These are phyloP conservation scores for Cladobotryum mycophilum DNA, from an alignment of 2,329 filamentous ascomycete species.

Conservation along the genomic window DNA sequence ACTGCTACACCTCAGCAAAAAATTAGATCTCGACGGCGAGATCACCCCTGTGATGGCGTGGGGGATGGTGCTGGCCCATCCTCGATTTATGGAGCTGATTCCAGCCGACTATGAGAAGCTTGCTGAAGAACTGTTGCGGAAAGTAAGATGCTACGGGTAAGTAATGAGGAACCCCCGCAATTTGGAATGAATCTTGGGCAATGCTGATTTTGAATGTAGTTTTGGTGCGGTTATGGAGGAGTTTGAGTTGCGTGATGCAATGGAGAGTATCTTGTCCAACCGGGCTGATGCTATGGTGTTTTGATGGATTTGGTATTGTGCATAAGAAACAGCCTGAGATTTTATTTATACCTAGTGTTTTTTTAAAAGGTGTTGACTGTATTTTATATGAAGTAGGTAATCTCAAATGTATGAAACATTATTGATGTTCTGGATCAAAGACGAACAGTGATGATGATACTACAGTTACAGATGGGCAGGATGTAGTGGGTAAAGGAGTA, in stretches of 20 bases:
- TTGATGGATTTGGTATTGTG: neutral
- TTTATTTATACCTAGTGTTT: neutral
- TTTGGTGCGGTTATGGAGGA: constrained; percentile 61
- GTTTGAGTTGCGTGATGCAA: constrained; percentile 68
- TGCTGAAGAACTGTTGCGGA: constrained; percentile 66
- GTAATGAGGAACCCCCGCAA: constrained; percentile 26
- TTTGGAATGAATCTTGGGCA: too few relatives aligned
- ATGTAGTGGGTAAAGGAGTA: too few relatives aligned
- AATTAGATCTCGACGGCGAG: constrained; percentile 77
- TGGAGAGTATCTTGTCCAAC: constrained; percentile 52
- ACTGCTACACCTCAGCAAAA: constrained; percentile 75
- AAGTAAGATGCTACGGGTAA: constrained; percentile 89
- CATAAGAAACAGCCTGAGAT: neutral
- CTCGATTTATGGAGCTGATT: constrained; percentile 59
- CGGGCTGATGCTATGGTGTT: constrained; percentile 14
- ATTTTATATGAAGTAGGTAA: too few relatives aligned
- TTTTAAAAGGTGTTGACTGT: neutral
- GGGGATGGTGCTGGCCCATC: constrained; percentile 70
- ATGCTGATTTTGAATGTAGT: constrained; percentile 27
- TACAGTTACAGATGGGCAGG: too few relatives aligned
- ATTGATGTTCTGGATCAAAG: too few relatives aligned
- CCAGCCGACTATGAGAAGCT: constrained; percentile 64
- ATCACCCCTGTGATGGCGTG: constrained; percentile 96
- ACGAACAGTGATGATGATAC: too few relatives aligned
- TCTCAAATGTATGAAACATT: too few relatives aligned